A percentile compares a stretch with the other conserved stretches of the same genome.
These are phyloP conservation scores for Millerago galiae DNA, from an alignment of 805 yeast genomes.

Conservation along the genomic window DNA sequence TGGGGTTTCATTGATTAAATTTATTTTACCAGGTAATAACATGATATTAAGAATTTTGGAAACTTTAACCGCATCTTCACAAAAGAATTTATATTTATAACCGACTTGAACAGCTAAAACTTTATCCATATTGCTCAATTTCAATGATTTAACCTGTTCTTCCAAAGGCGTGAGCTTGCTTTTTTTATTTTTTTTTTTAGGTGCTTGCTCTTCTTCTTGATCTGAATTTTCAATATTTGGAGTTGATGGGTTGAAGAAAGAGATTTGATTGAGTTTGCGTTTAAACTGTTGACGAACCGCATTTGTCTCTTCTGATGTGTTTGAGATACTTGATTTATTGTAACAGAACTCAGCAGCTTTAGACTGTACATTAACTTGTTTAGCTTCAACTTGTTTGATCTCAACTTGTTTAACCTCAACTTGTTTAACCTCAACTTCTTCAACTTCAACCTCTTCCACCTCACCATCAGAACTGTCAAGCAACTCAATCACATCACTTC, in stretches of 20 bases:
- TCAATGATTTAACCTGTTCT: conserved; percentile 65
- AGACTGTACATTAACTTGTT: no score
- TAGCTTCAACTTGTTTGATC: no score
- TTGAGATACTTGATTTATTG: no score
- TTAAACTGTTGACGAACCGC: background rate
- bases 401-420: no score
- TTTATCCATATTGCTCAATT: conserved; percentile 54
- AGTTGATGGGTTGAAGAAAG: background rate
- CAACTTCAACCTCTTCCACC: no score
- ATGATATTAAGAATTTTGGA: conserved; percentile 62
- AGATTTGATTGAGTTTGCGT: conserved; percentile 1
- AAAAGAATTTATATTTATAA: conserved; percentile 82
- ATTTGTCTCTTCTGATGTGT: background rate
- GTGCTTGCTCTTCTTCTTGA: conserved; percentile 4
- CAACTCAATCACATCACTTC: no score
- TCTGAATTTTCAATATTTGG: conserved; percentile 1
- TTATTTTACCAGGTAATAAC: conserved; percentile 63
- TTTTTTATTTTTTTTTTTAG: conserved; percentile 8
- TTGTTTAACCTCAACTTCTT: no score
- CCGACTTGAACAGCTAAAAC: conserved; percentile 84
- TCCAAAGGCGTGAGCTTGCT: conserved; percentile 68
- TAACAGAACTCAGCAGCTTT: no score
- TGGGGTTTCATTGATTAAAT: conserved; percentile 43
- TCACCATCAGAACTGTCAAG: no score
- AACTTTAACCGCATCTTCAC: conserved; percentile 73